Conservation (phyloP, 1,139 yeast genomes). For the Diutina neorugosa region DNA sequence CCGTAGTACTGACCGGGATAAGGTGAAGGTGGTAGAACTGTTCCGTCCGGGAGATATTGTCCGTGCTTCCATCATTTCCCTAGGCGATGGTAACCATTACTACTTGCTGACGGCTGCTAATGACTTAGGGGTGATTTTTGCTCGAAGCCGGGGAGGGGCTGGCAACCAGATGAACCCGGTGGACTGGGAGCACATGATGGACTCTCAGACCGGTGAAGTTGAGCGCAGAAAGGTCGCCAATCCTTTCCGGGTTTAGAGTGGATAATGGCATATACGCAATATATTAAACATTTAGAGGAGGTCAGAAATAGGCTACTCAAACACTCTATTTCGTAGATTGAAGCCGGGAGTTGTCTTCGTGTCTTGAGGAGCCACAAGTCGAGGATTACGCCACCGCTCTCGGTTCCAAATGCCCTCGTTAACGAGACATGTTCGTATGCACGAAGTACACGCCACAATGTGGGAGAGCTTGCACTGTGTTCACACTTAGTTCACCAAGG, state of each 20-base stretch:
- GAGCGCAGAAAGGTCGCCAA: conserved; percentile 90
- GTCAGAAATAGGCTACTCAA: too few relatives aligned
- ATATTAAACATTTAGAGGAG: neutral
- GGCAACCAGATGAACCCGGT: conserved; percentile 81
- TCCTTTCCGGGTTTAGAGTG: conserved; percentile 25
- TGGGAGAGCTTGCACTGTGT: too few relatives aligned
- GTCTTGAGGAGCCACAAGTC: too few relatives aligned
- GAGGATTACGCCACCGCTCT: too few relatives aligned
- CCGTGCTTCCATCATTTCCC: conserved; percentile 66
- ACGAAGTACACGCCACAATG: too few relatives aligned
- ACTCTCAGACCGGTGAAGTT: conserved; percentile 56
- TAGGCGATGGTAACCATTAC: conserved; percentile 91
- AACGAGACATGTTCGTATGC: too few relatives aligned
- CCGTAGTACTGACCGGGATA: conserved; percentile 83
- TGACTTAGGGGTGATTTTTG: conserved; percentile 89
- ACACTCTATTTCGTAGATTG: too few relatives aligned
- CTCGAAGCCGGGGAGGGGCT: conserved; percentile 54
- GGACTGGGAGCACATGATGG: conserved; percentile 94
- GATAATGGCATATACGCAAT: neutral
- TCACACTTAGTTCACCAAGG: too few relatives aligned
- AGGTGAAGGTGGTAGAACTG: conserved; percentile 64
- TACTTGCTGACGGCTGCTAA: conserved; percentile 83
- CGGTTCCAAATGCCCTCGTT: too few relatives aligned
- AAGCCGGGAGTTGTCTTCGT: too few relatives aligned
- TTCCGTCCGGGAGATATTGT: conserved; percentile 91